A percentile compares a stretch with the other conserved stretches of the same genome.
Conservation (phyloP, 352 stramenopile species). For the Pythium utonaiense region DNA sequence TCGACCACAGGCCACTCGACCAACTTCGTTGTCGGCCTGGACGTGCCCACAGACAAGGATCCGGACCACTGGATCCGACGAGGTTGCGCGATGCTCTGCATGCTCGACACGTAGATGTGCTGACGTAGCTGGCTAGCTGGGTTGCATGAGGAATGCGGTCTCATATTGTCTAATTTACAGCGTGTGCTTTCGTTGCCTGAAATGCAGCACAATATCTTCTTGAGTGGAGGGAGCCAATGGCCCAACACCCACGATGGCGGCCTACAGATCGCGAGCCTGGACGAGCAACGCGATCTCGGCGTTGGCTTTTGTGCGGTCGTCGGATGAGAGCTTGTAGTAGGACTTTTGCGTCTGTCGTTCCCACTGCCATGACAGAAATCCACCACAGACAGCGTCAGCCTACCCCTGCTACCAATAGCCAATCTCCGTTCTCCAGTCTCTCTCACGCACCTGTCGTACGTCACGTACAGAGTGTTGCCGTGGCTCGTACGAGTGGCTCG, state of each 20-base stretch:
- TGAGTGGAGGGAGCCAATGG: too few relatives aligned
- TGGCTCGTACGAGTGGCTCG: slow-evolving; percentile 67
- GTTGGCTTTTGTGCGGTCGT: slow-evolving; percentile 62
- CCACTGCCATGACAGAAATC: slow-evolving; percentile 41
- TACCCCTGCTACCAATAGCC: too few relatives aligned
- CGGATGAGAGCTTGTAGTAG: slow-evolving; percentile 63
- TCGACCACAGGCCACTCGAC: slow-evolving; percentile 93
- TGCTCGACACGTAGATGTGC: slow-evolving; percentile 87
- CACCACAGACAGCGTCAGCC: background rate
- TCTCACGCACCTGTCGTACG: slow-evolving; percentile 50
- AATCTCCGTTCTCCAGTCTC: too few relatives aligned
- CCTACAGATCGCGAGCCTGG: slow-evolving; percentile 23
- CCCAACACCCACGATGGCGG: too few relatives aligned
- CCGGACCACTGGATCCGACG: slow-evolving; percentile 92
- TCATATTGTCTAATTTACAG: slow-evolving; percentile 7
- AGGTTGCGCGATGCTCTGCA: slow-evolving; percentile 92
- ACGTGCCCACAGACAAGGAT: slow-evolving; percentile 80
- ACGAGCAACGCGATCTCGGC: slow-evolving; percentile 57
- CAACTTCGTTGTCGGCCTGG: slow-evolving; percentile 90
- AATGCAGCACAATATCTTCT: too few relatives aligned
- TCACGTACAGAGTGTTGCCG: slow-evolving; percentile 74
- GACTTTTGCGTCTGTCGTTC: slow-evolving; percentile 60
- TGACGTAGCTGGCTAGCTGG: background rate
- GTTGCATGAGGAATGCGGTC: background rate
- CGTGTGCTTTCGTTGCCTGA: too few relatives aligned